Percentiles rank a stretch among this genome's conserved stretches.
These are phyloP conservation scores for Podospora australis DNA, from an alignment of 495 filamentous ascomycete species.

Conservation along the genomic window DNA sequence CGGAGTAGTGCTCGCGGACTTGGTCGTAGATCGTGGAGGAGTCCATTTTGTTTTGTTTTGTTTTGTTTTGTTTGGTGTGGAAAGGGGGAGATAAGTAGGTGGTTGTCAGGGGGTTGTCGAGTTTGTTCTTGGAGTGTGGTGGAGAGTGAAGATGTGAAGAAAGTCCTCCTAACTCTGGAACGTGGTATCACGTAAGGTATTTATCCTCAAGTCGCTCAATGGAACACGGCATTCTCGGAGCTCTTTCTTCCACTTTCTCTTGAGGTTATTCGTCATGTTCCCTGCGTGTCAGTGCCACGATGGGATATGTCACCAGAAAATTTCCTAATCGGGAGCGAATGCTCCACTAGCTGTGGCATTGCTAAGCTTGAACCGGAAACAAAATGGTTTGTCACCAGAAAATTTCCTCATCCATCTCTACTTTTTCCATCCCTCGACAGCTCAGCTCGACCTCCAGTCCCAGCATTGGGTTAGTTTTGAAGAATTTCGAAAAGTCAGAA, in stretches of 20 bases:
- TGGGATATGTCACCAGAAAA: conserved; percentile 9
- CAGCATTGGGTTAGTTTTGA: neutral
- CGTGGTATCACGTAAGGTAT: no score
- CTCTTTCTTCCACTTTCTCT: no score
- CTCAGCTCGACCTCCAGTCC: no score
- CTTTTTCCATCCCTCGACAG: neutral
- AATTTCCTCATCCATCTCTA: neutral
- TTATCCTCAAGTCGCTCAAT: no score
- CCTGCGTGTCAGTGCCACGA: no score
- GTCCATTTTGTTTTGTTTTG: conserved; percentile 19
- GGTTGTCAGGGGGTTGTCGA: no score
- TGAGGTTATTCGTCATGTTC: no score
- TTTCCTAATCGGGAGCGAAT: conserved; percentile 1
- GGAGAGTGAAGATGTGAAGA: no score
- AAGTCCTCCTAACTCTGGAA: no score
- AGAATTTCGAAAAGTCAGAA: neutral
- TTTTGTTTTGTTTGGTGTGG: neutral
- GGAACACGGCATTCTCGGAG: no score
- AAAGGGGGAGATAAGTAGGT: neutral
- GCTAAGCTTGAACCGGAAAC: conserved; percentile 3
- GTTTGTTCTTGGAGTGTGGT: no score
- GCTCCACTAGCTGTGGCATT: neutral
- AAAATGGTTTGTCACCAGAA: conserved; percentile 12
- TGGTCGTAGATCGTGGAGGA: conserved; percentile 29
- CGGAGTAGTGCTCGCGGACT: conserved; percentile 36